Evolutionary conservation across 1,139 yeast genomes (phyloP), one percentile per base, ranked within the genome.

Genomic region (Petasospora rhodanensis): DNA sequence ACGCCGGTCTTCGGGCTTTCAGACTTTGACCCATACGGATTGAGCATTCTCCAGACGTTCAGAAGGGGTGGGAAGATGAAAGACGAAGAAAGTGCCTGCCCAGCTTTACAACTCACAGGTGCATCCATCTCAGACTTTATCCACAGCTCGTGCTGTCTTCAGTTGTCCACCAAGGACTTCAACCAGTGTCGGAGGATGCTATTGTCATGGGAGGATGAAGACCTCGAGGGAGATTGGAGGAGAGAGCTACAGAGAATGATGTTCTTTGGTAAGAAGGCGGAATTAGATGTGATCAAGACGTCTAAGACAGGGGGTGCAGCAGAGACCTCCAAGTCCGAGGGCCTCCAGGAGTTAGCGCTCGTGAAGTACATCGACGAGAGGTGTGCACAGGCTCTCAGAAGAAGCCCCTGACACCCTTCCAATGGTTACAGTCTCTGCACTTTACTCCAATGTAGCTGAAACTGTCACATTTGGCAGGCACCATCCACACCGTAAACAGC

Each of bases 21-120:
- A 33, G 71, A 72, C 54, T 71, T 84, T 6, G 95, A 84, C 51
- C 76, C 85, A 1, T 75, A 78, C 54, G 95, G 95, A 0, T 51
- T 81, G 7, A 66, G 69, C 44, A 84, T 84, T 14, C 64, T 71
- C 43, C 59, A 64, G 22, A 68, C 60, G 14, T 74, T 68, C 43
- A 58, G 56, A 35, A 31, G 46, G 17, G 49, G 55, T 38, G 31
- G 41, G 26, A 34, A 24, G 16, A 18, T 14, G n/a, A 24, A 23
- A 26, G n/a, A n/a, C n/a, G n/a, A n/a, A n/a, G n/a, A n/a, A n/a
- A n/a, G n/a, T n/a, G n/a, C n/a, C n/a, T 42, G 48, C 32, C 35
- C 37, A 5, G 24, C 11, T 1, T 24, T 49, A 4, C 26, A 25
- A 19, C 31, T 48, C 3, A 33, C 46, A 4, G 64, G 66, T 1